These are phyloP conservation scores for Stereocaulon alpinum DNA, from an alignment of 495 filamentous ascomycete genomes.

Conservation along the genomic window DNA sequence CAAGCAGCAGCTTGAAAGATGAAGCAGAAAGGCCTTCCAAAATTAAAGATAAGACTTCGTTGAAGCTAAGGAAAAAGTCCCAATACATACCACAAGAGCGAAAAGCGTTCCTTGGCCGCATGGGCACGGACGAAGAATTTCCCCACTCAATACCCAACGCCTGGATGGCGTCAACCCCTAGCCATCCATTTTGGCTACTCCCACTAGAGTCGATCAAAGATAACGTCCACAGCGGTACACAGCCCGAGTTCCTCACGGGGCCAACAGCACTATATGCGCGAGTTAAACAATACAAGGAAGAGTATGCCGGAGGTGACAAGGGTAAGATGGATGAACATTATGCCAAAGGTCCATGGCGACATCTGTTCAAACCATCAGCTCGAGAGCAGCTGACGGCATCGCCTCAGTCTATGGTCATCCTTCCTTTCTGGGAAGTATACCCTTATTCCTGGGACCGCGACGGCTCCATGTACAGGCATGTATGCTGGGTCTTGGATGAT, in stretches of 20 bases:
- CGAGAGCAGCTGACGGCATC: neutral
- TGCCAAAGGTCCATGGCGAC: constrained; percentile 2
- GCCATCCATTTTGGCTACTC: constrained; percentile 22
- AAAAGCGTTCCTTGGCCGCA: constrained; percentile 21
- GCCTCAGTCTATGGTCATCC: constrained; percentile 12
- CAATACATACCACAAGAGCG: neutral
- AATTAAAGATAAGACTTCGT: neutral
- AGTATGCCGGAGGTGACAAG: constrained; percentile 4
- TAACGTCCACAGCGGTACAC: neutral
- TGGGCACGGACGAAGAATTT: constrained; percentile 19
- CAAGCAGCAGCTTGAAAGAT: neutral
- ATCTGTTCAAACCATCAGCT: neutral
- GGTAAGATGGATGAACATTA: constrained; percentile 15
- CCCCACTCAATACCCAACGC: constrained; percentile 22
- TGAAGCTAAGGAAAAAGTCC: neutral
- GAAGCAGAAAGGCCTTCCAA: neutral
- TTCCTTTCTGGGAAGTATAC: constrained; percentile 20
- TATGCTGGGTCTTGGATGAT: constrained; percentile 13
- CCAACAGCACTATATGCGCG: constrained; percentile 10
- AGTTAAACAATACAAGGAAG: constrained; percentile 9
- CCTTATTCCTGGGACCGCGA: constrained; percentile 21
- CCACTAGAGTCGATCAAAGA: constrained; percentile 9
- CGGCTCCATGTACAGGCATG: constrained; percentile 6
- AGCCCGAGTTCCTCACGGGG: constrained; percentile 16
- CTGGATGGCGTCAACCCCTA: constrained; percentile 22